Evolutionary conservation across 2,329 filamentous ascomycete species (phyloP).

Genomic region (Penicillium concentricum): DNA sequence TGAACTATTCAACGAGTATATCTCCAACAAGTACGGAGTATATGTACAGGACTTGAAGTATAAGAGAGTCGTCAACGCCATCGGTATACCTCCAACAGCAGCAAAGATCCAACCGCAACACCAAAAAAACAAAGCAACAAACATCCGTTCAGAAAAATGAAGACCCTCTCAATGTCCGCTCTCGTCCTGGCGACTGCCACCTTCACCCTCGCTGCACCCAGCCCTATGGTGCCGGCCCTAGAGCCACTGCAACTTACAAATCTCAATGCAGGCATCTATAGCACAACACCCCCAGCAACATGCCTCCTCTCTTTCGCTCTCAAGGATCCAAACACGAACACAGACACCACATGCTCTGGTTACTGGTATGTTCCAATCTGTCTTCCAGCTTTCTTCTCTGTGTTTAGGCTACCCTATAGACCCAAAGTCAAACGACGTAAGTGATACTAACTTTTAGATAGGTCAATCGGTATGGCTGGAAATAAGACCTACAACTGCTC

Average conservation of each 20-base stretch:
- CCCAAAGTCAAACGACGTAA: neutral
- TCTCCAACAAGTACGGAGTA: neutral
- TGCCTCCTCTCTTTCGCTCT: conserved; percentile 7
- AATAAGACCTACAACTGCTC: conserved; percentile 12
- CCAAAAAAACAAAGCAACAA: neutral
- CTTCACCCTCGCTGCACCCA: conserved; percentile 10
- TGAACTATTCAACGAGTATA: neutral
- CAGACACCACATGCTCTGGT: conserved; percentile 9
- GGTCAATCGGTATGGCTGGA: conserved; percentile 11
- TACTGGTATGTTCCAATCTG: conserved; percentile 12
- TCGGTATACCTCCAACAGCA: neutral
- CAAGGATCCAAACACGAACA: conserved; percentile 16
- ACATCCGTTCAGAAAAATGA: conserved; percentile 8
- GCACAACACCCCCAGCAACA: conserved; percentile 5
- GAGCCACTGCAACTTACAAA: conserved; percentile 10
- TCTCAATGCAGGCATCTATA: conserved; percentile 11
- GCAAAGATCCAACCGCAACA: neutral
- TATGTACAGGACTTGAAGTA: neutral
- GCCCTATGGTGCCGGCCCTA: neutral
- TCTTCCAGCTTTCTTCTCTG: neutral
- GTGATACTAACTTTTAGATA: neutral
- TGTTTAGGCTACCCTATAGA: neutral
- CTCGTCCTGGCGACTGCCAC: conserved; percentile 10
- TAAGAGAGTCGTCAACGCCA: neutral
- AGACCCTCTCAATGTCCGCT: conserved; percentile 6